Conservation (phyloP, 495 filamentous ascomycete genomes). For the Annulohypoxylon nitens region DNA sequence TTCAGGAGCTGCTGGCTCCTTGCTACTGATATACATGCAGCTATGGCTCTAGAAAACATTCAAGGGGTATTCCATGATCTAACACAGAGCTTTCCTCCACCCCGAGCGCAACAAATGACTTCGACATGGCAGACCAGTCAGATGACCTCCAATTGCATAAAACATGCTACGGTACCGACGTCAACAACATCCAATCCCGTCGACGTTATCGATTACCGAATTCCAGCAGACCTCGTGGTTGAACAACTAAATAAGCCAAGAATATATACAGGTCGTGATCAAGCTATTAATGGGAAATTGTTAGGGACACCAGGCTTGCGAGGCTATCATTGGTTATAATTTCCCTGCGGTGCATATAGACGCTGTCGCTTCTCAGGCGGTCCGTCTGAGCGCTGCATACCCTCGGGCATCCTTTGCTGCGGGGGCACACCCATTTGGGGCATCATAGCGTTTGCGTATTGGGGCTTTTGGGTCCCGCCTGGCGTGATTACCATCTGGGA, state of each 20-base stretch:
- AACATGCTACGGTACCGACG: constrained; percentile 29
- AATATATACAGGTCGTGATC: constrained; percentile 49
- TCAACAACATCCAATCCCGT: constrained; percentile 13
- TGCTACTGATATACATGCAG: constrained; percentile 37
- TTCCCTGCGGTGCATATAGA: constrained; percentile 55
- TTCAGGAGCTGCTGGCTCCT: constrained; percentile 7
- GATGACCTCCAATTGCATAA: constrained; percentile 23
- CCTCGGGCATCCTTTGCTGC: constrained; percentile 49
- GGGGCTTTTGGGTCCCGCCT: constrained; percentile 56
- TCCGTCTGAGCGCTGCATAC: constrained; percentile 49
- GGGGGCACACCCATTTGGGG: constrained; percentile 51
- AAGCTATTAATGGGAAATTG: constrained; percentile 23
- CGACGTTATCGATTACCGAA: constrained; percentile 32
- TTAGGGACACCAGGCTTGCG: background rate
- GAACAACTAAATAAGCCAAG: constrained; percentile 33
- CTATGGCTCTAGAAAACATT: constrained; percentile 37
- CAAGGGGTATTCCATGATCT: constrained; percentile 47
- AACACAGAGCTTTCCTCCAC: constrained; percentile 39
- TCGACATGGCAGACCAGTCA: constrained; percentile 19
- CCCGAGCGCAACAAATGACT: constrained; percentile 32
- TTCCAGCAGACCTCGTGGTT: constrained; percentile 15
- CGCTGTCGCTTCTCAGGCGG: constrained; percentile 55
- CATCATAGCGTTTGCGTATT: constrained; percentile 52
- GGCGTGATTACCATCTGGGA: constrained; percentile 61
- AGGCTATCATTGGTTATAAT: constrained; percentile 49